These are phyloP conservation scores for Polytrichum formosum DNA, from an alignment of 225 moss, liverwort and hornwort genomes.

Conservation along the genomic window DNA sequence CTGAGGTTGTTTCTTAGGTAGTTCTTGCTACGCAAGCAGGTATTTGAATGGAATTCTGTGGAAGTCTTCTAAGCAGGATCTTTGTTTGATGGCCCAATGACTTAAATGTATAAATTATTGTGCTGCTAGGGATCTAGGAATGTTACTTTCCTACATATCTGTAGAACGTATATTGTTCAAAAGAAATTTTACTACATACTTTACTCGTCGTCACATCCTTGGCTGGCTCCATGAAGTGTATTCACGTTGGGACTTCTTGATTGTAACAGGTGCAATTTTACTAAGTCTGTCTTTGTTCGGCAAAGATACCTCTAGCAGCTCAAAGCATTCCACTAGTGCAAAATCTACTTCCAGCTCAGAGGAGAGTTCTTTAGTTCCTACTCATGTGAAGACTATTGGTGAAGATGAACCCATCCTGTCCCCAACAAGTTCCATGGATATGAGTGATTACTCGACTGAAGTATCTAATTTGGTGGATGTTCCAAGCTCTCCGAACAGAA, in stretches of 20 bases:
- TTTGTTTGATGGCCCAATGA: too few species aligned
- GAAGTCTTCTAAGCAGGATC: too few species aligned
- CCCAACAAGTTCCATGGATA: slow-evolving; percentile 43
- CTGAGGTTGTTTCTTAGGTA: too few species aligned
- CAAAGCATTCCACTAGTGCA: background rate
- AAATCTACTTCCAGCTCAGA: slow-evolving; percentile 5
- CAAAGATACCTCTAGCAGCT: slow-evolving; percentile 28
- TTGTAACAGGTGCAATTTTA: slow-evolving; percentile 38
- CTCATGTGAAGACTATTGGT: slow-evolving; percentile 8
- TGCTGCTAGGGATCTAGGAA: too few species aligned
- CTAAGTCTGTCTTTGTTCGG: slow-evolving; percentile 48
- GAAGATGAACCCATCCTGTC: slow-evolving; percentile 27
- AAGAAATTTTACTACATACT: too few species aligned
- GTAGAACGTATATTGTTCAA: too few species aligned
- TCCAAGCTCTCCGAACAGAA: slow-evolving; percentile 24
- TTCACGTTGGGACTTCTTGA: background rate
- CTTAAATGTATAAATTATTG: too few species aligned
- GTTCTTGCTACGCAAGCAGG: too few species aligned
- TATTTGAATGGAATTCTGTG: too few species aligned
- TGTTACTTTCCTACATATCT: too few species aligned
- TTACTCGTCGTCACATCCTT: too few species aligned
- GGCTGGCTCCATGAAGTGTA: too few species aligned
- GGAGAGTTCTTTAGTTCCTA: slow-evolving; percentile 19
- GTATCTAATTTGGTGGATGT: slow-evolving; percentile 18
- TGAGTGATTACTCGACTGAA: slow-evolving; percentile 34